These are phyloP conservation scores for Blastobotrys elegans DNA, from an alignment of 1,139 yeast species.

Conservation along the genomic window DNA sequence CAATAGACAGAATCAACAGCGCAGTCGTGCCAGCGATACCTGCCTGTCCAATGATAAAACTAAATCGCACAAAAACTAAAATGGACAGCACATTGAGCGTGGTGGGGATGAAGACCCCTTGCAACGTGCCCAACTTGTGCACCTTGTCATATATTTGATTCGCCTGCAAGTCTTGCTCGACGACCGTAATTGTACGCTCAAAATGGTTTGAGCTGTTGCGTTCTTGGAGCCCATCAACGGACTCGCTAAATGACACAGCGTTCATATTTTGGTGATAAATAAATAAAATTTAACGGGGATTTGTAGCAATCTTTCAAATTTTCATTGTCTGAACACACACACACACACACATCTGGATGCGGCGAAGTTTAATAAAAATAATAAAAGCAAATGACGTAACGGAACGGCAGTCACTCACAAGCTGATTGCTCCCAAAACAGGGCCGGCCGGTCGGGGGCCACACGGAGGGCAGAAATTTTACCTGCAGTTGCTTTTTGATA, in stretches of 20 bases:
- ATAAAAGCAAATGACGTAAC: background rate
- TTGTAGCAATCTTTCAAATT: background rate
- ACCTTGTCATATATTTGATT: background rate
- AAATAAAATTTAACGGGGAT: no score
- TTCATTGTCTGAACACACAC: no score
- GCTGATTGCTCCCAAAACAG: background rate
- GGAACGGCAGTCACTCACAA: no score
- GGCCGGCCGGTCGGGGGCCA: no score
- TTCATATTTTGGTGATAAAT: no score
- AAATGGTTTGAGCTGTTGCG: background rate
- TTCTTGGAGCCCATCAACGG: background rate
- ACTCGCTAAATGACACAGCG: background rate
- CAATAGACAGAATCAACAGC: conserved; percentile 51
- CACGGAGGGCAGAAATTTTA: no score
- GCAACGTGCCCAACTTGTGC: conserved; percentile 34
- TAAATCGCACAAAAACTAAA: conserved; percentile 74
- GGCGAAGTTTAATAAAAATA: no score
- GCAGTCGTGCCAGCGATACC: conserved; percentile 57
- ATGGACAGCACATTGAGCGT: conserved; percentile 71
- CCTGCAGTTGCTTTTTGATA: background rate
- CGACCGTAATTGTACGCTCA: conserved; percentile 9
- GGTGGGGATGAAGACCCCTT: conserved; percentile 65
- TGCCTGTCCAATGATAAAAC: conserved; percentile 74
- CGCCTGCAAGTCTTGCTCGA: conserved; percentile 7
- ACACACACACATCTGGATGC: no score